Evolutionary conservation across 768 basidiomycete genomes (phyloP), one percentile per base, ranked within the genome.

Genomic region (Agrocybe chaxingu): DNA sequence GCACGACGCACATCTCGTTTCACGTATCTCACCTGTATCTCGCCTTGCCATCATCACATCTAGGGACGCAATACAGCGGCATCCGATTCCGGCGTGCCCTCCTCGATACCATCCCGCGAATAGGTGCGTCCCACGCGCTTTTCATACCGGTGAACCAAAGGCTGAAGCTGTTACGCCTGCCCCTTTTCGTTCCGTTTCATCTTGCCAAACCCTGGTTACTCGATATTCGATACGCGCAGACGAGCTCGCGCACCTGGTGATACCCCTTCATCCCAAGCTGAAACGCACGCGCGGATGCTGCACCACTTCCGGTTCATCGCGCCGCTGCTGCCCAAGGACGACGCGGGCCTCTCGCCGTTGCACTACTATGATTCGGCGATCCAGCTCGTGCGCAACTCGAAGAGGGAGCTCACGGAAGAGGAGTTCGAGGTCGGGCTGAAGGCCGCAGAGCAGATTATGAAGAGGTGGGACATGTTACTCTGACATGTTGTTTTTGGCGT

Each of bases 311-410:
- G 89, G 38, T 89, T 86, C 67, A 77, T 92, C 33, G 66, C 79
- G 3, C 87, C 87, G 0, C 73, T 92, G 50, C 81, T 73, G 49
- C 73, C 66, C 37, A 70, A 62, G 50, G 82, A 87, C 52, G 81
- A 81, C 29, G 77, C 83, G 40, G 82, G 82, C n/a, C 65, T 87
- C 42, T 80, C 87, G 10, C 73, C 80, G 0, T 64, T 91, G 48
- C 85, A 89, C 64, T 85, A 85, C 58, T 91, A 87, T 59, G 89
- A 91, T 59, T 81, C 86, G 42, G 85, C 80, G 0, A 77, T 91
- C 43, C 88, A 91, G 62, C 71, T 87, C 8, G 87, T 81, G 19
- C 77, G 87, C 13, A 80, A 84, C 45, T 76, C 80, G 1, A 70
- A 71, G 3, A 66, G 70, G 39, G 86, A 87, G 57, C 78, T 84